Percentiles rank a stretch among this genome's conserved stretches.
Evolutionary conservation across 2,329 filamentous ascomycete genomes (phyloP).

Genomic region (Thermomyces lanuginosus): DNA sequence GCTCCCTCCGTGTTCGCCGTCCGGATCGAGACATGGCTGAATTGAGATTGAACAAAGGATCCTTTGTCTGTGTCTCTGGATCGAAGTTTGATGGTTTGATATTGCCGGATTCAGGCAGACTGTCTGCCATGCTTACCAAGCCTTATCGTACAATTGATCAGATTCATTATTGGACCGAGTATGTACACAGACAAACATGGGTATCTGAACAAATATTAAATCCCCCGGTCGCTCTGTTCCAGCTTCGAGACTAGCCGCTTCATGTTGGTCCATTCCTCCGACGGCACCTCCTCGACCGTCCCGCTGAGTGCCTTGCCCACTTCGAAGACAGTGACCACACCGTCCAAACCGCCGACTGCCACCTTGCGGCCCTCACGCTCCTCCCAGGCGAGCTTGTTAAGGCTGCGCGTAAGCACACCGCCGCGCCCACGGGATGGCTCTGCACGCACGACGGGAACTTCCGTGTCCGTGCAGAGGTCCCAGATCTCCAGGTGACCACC

Average conservation of each 20-base stretch:
- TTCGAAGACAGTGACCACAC: conserved; percentile 81
- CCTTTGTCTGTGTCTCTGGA: neutral
- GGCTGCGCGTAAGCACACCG: conserved; percentile 60
- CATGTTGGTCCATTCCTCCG: conserved; percentile 83
- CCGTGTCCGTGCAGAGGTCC: conserved; percentile 83
- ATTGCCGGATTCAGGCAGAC: too few species aligned
- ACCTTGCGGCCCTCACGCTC: conserved; percentile 70
- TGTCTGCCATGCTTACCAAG: too few species aligned
- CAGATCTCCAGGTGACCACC: conserved; percentile 85
- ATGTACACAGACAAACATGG: conserved; percentile 3
- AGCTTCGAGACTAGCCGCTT: conserved; percentile 73
- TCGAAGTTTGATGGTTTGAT: neutral
- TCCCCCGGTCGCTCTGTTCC: conserved; percentile 36
- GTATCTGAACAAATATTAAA: conserved; percentile 8
- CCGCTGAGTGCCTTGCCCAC: conserved; percentile 57
- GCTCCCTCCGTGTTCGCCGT: too few species aligned
- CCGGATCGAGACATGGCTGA: too few species aligned
- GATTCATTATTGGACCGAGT: conserved; percentile 4
- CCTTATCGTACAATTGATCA: too few species aligned
- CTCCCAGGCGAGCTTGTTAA: conserved; percentile 95
- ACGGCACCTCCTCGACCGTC: conserved; percentile 65
- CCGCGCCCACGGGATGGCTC: conserved; percentile 47
- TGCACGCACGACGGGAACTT: conserved; percentile 74
- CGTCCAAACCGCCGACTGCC: conserved; percentile 83
- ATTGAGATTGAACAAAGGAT: too few species aligned